Evolutionary conservation across 352 stramenopile species (phyloP), one percentile per base, ranked within the genome.

Genomic region (Globisporangium nunn): DNA sequence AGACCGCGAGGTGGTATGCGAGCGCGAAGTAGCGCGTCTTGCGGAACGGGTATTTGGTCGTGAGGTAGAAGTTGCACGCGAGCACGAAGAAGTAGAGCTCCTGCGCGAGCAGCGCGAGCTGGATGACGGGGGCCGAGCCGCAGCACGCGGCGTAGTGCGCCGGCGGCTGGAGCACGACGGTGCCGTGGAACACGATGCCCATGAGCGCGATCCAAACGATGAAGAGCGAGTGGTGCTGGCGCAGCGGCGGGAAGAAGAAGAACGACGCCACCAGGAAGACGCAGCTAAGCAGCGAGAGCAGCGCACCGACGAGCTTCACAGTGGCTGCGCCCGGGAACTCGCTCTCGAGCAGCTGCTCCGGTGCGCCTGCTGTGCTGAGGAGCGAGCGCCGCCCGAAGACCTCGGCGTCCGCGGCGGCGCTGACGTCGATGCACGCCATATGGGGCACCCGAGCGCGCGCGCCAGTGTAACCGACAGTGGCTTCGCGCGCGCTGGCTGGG

Each of bases 71-170:
- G 66, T 91, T 77, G 66, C 89, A 90, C 47, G 84, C 84, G 50
- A 95, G 72, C 37, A 78, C 78, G 59, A 90, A 92, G 56, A 93
- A 85, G 67, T 93, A 95, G 14, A 93, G 71, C 52, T 95, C 83
- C 44, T 91, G 78, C 4, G 73, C 81, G 28, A 93, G 61, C 50
- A 95, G 70, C 59, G 77, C 72, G 15, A 91, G 59, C 58, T 95
- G 84, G 0, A 84, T 66, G 44, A 89, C 54, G 17, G 77, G 62
- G n/a, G 82, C 80, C 0, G 74, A 83, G 3, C 65, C 71, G 64
- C 82, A 92, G 68, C 79, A 87, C 40, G 66, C 59, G 28, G 72
- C 70, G 64, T 79, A 90, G n/a, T 50, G 61, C 29, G 71, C 63
- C 4, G 62, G 57, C 8, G 60, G 74, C 64, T 91, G 72, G 5